Base-by-base conservation (phyloP, 495 filamentous ascomycete genomes). In the Talaromyces nanjingensis region DNA sequence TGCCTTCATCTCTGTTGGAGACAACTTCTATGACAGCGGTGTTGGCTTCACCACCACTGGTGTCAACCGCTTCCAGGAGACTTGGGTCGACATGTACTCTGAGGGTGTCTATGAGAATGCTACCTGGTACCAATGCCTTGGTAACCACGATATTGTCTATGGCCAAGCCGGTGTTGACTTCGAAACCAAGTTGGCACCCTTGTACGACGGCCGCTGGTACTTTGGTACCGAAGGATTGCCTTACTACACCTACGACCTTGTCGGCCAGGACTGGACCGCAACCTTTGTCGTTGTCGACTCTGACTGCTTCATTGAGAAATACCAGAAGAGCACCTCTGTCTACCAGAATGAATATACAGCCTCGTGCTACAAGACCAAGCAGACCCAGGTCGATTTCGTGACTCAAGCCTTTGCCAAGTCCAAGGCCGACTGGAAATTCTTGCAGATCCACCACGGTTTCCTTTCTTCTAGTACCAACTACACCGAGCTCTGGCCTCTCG, bases 21-120 rank as follows among this genome's bases (percentile, higher is more conserved):
- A 69, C 56, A 69, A 69, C 34, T 69, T 69, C 63, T 69, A 69
- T 63, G 65, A 67, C 37, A 69, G 67, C 59, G 67, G 65, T 9
- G 61, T 69, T 18, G 65, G 63, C 61, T 69, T 69, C 59, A 65
- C 63, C 4, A 63, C 67, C 9, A 62, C 63, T 6, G 67, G 67
- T 12, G 63, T 69, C 56, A 61, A 65, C 34, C 67, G 67, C 33
- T 69, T 69, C 63, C 60, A 69, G 27, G 63, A 69, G 37, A 60
- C 62, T 18, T 69, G 67, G 67, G 63, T 62, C 16, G 56, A 65
- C 63, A 67, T 69, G 67, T 69, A 69, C 58, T 59, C 60, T 11
- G 60, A 66, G 42, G 60, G 63, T 2, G 56, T 64, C 60, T 69
- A 67, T 37, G 63, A 65, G 49, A 52, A 61, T 31, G 63, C 63